Evolutionary conservation across 208 protist genomes (phyloP).

Genomic region (Acanthamoeba comandoni): DNA sequence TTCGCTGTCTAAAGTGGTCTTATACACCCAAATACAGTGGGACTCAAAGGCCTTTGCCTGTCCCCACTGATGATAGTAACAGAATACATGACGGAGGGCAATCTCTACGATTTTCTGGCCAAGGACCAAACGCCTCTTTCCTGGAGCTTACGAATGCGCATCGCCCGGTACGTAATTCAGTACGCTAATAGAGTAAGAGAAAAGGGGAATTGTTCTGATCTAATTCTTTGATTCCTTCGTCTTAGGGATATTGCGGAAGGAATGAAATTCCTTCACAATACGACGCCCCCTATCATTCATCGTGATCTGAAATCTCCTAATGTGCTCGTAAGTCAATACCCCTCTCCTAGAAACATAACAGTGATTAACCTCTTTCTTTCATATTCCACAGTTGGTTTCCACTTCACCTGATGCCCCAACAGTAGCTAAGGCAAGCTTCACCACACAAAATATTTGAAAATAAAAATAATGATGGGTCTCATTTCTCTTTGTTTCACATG

Average conservation of each 20-base stretch:
- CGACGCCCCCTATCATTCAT: slow-evolving; percentile 73
- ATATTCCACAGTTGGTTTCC: slow-evolving; percentile 42
- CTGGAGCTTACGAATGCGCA: slow-evolving; percentile 58
- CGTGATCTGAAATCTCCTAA: slow-evolving; percentile 77
- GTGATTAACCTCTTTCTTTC: background rate
- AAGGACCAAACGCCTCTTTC: slow-evolving; percentile 3
- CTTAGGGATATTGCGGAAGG: slow-evolving; percentile 71
- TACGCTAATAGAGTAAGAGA: too few species aligned
- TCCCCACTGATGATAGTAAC: slow-evolving; percentile 69
- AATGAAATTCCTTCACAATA: slow-evolving; percentile 76
- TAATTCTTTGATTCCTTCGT: too few species aligned
- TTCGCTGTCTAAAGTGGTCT: background rate
- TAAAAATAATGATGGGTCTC: background rate
- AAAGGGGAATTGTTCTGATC: too few species aligned
- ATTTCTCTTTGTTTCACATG: background rate
- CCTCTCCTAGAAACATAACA: background rate
- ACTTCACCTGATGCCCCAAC: background rate
- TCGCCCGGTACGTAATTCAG: slow-evolving; percentile 1
- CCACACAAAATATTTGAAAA: background rate
- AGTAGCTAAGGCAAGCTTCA: slow-evolving; percentile 38
- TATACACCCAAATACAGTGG: slow-evolving; percentile 70
- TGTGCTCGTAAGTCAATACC: slow-evolving; percentile 59
- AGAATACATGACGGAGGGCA: slow-evolving; percentile 66
- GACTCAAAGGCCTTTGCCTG: slow-evolving; percentile 66
- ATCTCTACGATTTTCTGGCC: slow-evolving; percentile 70